Evolutionary conservation across 768 basidiomycete species (phyloP).

Genomic region (Antrodiella citrinella): DNA sequence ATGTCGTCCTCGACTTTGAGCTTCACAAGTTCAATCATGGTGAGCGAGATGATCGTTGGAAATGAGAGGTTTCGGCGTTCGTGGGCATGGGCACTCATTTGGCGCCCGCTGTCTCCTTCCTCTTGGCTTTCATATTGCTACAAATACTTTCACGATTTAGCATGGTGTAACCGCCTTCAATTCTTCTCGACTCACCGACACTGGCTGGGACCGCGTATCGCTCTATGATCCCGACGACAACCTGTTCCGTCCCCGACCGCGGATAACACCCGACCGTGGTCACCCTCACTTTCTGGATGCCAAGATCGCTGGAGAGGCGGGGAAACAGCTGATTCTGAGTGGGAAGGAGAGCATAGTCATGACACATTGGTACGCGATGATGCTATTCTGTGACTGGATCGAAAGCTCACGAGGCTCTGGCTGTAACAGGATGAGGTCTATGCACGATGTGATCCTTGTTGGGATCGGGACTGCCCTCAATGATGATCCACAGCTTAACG

Average conservation of each 20-base stretch:
- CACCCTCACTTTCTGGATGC: conserved; percentile 84
- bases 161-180: not conserved
- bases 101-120: no score
- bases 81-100: no score
- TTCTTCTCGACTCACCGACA: not conserved
- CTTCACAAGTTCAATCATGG: not conserved
- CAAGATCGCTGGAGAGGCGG: conserved; percentile 71
- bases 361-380: conserved; percentile 78
- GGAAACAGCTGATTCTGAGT: conserved; percentile 74
- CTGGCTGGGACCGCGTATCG: not conserved
- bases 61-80: no score
- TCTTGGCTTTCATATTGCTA: no score
- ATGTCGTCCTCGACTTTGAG: not conserved
- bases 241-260: conserved; percentile 9
- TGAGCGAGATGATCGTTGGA: no score
- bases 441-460: conserved; percentile 90
- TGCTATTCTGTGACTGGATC: not conserved
- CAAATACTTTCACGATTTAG: no score
- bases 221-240: not conserved
- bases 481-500: conserved; percentile 92
- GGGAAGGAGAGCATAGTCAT: conserved; percentile 83
- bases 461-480: conserved; percentile 86
- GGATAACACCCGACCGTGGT: conserved; percentile 32
- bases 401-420: not conserved
- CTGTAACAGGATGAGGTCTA: conserved; percentile 67